A percentile compares a stretch with the other conserved stretches of the same genome.
Conservation (phyloP, 371 early-diverging fungal species). For the Nematocida ausubeli region DNA sequence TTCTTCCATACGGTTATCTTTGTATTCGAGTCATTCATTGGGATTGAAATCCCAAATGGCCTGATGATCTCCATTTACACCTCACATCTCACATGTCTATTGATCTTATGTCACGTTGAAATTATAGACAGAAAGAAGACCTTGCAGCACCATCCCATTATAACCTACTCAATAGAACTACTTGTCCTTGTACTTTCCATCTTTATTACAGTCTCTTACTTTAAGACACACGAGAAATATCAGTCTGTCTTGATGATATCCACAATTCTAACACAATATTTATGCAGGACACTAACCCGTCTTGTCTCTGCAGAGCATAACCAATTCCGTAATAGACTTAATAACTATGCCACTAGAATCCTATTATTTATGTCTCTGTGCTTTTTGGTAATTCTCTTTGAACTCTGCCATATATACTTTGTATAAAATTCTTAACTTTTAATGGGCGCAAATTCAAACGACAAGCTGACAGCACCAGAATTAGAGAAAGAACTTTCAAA, state of each 20-base stretch:
- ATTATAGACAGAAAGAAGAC: conserved; percentile 26
- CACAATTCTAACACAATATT: conserved; percentile 33
- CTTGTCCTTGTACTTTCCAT: conserved; percentile 1
- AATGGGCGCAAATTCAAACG: conserved; percentile 5
- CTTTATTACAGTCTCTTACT: conserved; percentile 10
- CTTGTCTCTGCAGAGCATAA: conserved; percentile 17
- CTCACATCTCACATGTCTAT: conserved; percentile 30
- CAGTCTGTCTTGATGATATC: conserved; percentile 22
- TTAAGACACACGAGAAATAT: conserved; percentile 32
- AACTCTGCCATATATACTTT: conserved; percentile 29
- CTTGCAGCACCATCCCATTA: background rate
- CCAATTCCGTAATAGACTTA: background rate
- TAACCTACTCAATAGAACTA: conserved; percentile 3
- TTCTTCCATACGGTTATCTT: conserved; percentile 38
- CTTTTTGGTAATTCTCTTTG: conserved; percentile 8
- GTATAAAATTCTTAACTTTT: conserved; percentile 33
- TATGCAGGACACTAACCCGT: conserved; percentile 49
- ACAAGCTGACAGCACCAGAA: conserved; percentile 9
- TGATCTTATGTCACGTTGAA: conserved; percentile 34
- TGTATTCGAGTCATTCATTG: conserved; percentile 33
- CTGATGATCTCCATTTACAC: conserved; percentile 14
- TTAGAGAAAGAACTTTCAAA: conserved; percentile 30
- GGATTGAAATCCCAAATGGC: conserved; percentile 36
- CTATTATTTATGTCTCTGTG: conserved; percentile 5
- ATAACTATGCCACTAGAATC: background rate